Evolutionary conservation across 306 rosid species (phyloP).

Genomic region (Citrullus colocynthis): DNA sequence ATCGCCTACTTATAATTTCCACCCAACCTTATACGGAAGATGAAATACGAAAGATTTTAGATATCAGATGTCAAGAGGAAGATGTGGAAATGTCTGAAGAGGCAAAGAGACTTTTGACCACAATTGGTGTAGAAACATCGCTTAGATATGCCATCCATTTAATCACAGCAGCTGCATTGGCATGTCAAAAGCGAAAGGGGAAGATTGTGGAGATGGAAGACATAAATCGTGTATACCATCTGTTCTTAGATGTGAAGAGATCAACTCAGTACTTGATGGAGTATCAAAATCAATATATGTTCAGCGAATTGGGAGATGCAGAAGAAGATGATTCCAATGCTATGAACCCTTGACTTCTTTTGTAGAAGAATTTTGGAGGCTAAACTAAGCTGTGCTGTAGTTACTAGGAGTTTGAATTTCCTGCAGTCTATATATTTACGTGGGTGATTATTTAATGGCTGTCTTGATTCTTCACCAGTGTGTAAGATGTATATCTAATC

Average conservation of each 20-base stretch:
- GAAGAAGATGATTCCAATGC: conserved; percentile 55
- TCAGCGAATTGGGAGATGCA: conserved; percentile 61
- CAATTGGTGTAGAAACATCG: conserved; percentile 86
- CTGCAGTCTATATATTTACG: neutral
- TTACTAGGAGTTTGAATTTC: neutral
- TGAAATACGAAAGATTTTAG: conserved; percentile 73
- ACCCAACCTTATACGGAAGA: conserved; percentile 81
- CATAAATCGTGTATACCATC: conserved; percentile 81
- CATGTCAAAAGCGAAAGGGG: conserved; percentile 81
- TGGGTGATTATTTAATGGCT: neutral
- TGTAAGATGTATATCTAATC: neutral
- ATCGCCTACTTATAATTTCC: conserved; percentile 76
- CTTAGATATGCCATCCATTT: conserved; percentile 92
- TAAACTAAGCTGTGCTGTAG: neutral
- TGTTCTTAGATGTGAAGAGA: conserved; percentile 89
- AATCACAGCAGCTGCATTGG: conserved; percentile 72
- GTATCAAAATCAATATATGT: conserved; percentile 87
- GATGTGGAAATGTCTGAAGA: conserved; percentile 89
- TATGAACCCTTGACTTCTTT: conserved; percentile 32
- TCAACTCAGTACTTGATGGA: conserved; percentile 96
- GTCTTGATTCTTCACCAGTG: neutral
- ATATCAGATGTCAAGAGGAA: conserved; percentile 89
- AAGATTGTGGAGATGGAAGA: conserved; percentile 81
- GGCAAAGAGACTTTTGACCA: conserved; percentile 71
- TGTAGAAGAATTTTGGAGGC: neutral